Conservation (phyloP, 352 stramenopile genomes). For the Peronospora farinosa region DNA sequence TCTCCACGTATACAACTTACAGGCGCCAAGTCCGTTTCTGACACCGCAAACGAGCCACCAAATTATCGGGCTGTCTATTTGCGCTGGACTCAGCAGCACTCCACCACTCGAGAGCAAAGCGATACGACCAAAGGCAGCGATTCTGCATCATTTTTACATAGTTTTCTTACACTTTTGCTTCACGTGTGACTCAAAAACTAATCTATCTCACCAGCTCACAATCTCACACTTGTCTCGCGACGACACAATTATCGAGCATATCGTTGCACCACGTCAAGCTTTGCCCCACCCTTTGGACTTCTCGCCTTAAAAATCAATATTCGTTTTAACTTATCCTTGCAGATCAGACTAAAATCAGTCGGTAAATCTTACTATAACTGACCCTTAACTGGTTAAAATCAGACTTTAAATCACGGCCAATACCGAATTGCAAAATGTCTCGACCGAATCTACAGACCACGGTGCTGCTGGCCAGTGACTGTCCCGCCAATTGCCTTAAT, state of each 20-base stretch:
- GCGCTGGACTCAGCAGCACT: not conserved
- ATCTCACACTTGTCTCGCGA: conserved; percentile 13
- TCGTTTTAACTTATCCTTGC: too few species aligned
- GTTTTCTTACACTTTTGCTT: not conserved
- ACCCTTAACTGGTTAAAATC: not conserved
- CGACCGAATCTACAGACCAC: conserved; percentile 41
- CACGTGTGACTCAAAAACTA: conserved; percentile 13
- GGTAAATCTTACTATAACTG: not conserved
- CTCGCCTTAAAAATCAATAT: not conserved
- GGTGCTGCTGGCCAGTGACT: conserved; percentile 53
- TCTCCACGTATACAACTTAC: not conserved
- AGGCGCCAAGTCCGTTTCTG: conserved; percentile 7
- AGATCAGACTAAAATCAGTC: not conserved
- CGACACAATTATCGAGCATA: conserved; percentile 2
- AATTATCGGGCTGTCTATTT: not conserved
- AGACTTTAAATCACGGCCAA: not conserved
- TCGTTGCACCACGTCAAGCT: not conserved
- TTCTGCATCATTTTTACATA: not conserved
- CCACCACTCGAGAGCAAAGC: not conserved
- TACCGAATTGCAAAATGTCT: not conserved
- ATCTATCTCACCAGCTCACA: conserved; percentile 8
- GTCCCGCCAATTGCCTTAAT: conserved; percentile 52
- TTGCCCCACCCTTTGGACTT: not conserved
- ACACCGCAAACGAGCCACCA: not conserved
- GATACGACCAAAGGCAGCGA: not conserved